Evolutionary conservation across 2,329 filamentous ascomycete species (phyloP).

Genomic region (Botrytis byssoidea): DNA sequence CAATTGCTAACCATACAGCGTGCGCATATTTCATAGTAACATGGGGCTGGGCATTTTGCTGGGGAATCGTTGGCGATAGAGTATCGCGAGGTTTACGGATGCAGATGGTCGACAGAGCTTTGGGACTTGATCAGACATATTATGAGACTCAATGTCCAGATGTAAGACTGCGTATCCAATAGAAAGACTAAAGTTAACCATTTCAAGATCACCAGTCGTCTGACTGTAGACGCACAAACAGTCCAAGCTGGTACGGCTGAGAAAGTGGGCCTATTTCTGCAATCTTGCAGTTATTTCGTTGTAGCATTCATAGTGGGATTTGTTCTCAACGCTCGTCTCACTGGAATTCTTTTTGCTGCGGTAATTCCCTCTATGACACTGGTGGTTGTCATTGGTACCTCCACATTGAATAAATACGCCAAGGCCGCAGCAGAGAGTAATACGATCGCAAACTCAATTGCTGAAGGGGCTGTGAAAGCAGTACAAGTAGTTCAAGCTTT

Average conservation of each 20-base stretch:
- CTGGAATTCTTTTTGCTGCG: conserved; percentile 53
- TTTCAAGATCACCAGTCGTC: conserved; percentile 50
- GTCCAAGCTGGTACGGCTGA: conserved; percentile 59
- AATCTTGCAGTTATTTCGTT: conserved; percentile 57
- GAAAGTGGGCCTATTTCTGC: conserved; percentile 57
- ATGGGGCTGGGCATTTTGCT: conserved; percentile 49
- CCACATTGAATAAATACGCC: background rate
- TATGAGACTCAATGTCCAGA: conserved; percentile 51
- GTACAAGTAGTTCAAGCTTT: background rate
- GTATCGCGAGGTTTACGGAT: conserved; percentile 48
- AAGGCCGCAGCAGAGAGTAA: background rate
- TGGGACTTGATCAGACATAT: conserved; percentile 52
- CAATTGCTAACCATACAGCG: conserved; percentile 34
- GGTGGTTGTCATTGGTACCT: background rate
- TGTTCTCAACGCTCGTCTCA: conserved; percentile 53
- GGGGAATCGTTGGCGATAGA: conserved; percentile 50
- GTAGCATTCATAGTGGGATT: conserved; percentile 59
- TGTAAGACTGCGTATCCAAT: conserved; percentile 39
- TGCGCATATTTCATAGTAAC: conserved; percentile 50
- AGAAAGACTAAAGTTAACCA: conserved; percentile 44
- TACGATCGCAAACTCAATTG: background rate
- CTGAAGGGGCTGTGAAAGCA: background rate
- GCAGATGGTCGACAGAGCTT: conserved; percentile 46
- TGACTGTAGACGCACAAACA: conserved; percentile 56
- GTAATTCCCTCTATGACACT: conserved; percentile 49